Conservation (phyloP, 1,284 basidiomycete genomes). For the Boletus sp. region DNA sequence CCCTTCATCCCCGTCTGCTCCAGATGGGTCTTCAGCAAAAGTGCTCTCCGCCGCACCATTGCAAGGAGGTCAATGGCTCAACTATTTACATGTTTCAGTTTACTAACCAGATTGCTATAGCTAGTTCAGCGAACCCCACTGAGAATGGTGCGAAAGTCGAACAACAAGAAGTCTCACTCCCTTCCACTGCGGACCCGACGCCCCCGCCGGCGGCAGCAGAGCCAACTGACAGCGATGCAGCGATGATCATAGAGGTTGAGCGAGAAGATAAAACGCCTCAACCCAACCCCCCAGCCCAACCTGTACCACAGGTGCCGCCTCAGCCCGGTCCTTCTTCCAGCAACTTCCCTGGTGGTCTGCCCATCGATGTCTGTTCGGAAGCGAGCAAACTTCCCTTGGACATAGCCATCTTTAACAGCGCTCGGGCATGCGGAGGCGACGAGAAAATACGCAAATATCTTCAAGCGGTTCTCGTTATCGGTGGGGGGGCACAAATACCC, state of each 20-base stretch:
- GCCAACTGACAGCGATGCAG: slow-evolving; percentile 32
- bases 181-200: slow-evolving; percentile 33
- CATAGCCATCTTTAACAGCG: slow-evolving; percentile 89
- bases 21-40: slow-evolving; percentile 23
- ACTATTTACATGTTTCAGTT: neutral
- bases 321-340: slow-evolving; percentile 23
- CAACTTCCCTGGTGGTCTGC: slow-evolving; percentile 30
- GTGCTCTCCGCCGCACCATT: slow-evolving; percentile 19
- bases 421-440: slow-evolving; percentile 80
- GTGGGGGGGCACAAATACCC: slow-evolving; percentile 71
- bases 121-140: slow-evolving; percentile 22
- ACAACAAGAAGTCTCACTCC: slow-evolving; percentile 33
- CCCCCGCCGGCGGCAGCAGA: slow-evolving; percentile 28
- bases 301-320: slow-evolving; percentile 16
- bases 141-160: slow-evolving; percentile 33
- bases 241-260: slow-evolving; percentile 49
- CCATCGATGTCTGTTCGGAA: slow-evolving; percentile 79
- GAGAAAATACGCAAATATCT: slow-evolving; percentile 89
- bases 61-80: slow-evolving; percentile 26
- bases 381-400: slow-evolving; percentile 91
- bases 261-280: slow-evolving; percentile 42
- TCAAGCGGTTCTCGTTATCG: slow-evolving; percentile 85
- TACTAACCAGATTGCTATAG: slow-evolving; percentile 13
- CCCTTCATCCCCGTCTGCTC: slow-evolving; percentile 26
- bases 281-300: slow-evolving; percentile 18